Evolutionary conservation across 441 rosid species (phyloP), one percentile per base, ranked within the genome.

Genomic region (Populus hybrid): DNA sequence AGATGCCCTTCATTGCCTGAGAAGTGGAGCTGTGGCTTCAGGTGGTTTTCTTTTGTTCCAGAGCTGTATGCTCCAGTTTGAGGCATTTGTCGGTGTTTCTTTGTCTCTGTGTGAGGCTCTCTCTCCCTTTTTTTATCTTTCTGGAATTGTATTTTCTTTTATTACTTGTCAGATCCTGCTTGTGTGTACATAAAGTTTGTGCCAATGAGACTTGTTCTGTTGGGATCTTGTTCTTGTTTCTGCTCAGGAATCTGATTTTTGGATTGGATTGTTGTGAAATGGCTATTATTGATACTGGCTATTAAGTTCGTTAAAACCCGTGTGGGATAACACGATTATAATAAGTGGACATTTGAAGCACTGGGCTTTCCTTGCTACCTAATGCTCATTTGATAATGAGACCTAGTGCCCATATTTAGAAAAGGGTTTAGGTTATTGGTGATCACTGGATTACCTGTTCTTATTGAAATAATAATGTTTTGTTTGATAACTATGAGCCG

Each of bases 11-110:
- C 93, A 5, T 79, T 95, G 81, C 94, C 96, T 26, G 92, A 95
- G 71, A 89, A 90, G 70, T 93, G 94, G 91, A 92, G 98, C 82
- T 95, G 96, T 86, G 99, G 98, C 4, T 95, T 95, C 84, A 85
- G 86, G 57, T 93, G 98, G 97, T 95, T 93, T 80, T 94, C 98
- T 75, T 90, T 91, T 76, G 86, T 90, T 79, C 98, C 98, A 0
- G 85, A 90, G 34, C 75, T 92, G 11, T 83, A 83, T 78, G 88
- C 91, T 79, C 71, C 76, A 40, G 93, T 86, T 46, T 91, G 87
- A 90, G 63, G 59, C 26, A 50, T 57, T 19, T 28, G 21, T 21
- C 70, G 0, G 64, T 30, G 12, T 9, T 46, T 26, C 19, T 57
- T 32, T 53, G 19, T 67, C 59, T 63, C 12, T 42, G 14, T 66